Evolutionary conservation across 2,329 filamentous ascomycete species (phyloP).

Genomic region (Lecanosticta acicola): DNA sequence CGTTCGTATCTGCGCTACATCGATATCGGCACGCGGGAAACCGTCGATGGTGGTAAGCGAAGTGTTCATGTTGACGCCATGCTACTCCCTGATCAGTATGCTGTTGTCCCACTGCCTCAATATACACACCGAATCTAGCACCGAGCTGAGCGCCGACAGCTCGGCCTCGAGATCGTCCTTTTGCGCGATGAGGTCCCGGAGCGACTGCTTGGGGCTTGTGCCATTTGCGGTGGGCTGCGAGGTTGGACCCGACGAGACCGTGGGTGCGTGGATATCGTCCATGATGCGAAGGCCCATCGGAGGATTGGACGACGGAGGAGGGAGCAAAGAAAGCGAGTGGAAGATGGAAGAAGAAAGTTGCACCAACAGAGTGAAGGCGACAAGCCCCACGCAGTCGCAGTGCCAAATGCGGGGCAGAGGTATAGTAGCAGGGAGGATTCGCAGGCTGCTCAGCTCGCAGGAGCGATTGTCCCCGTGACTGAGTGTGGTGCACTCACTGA

Average conservation of each 20-base stretch:
- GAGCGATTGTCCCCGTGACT: too few species aligned
- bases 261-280: slow-evolving; percentile 63
- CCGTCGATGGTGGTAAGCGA: slow-evolving; percentile 81
- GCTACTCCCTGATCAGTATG: too few species aligned
- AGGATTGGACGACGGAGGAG: background rate
- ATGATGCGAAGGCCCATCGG: slow-evolving; percentile 57
- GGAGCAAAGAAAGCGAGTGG: background rate
- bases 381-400: too few species aligned
- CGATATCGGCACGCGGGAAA: slow-evolving; percentile 86
- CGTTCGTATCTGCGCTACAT: slow-evolving; percentile 94
- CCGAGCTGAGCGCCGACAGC: slow-evolving; percentile 73
- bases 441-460: too few species aligned
- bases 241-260: slow-evolving; percentile 71
- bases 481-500: too few species aligned
- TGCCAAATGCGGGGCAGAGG: too few species aligned
- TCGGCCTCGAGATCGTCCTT: slow-evolving; percentile 84
- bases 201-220: slow-evolving; percentile 54
- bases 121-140: slow-evolving; percentile 82
- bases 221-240: slow-evolving; percentile 36
- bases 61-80: slow-evolving; percentile 89
- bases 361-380: slow-evolving; percentile 6
- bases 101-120: too few species aligned
- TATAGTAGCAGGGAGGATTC: too few species aligned
- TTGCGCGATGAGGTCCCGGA: slow-evolving; percentile 73
- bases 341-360: background rate